A percentile compares a stretch with the other conserved stretches of the same genome.
Conservation (phyloP, 2,329 filamentous ascomycete genomes). For the Clonostachys solani region DNA sequence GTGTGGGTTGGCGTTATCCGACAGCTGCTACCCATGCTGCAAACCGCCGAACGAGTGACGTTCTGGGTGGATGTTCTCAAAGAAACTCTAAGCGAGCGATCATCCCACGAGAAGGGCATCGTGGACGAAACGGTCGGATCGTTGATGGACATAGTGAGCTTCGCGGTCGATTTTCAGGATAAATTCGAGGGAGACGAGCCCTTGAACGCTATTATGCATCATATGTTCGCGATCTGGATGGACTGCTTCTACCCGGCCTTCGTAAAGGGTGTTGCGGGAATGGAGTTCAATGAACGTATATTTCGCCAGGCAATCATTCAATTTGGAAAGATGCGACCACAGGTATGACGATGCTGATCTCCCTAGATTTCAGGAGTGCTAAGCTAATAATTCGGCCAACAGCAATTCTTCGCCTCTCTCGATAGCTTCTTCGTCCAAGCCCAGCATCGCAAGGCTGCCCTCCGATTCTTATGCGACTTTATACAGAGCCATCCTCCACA, state of each 20-base stretch:
- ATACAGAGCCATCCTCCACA: slow-evolving; percentile 76
- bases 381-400: slow-evolving; percentile 1
- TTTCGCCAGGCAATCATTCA: slow-evolving; percentile 47
- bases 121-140: slow-evolving; percentile 62
- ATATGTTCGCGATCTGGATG: slow-evolving; percentile 54
- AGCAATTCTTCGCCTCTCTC: slow-evolving; percentile 63
- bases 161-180: slow-evolving; percentile 54
- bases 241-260: slow-evolving; percentile 34
- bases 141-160: slow-evolving; percentile 58
- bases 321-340: slow-evolving; percentile 67
- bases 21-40: slow-evolving; percentile 59
- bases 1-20: slow-evolving; percentile 67
- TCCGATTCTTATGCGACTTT: slow-evolving; percentile 68
- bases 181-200: slow-evolving; percentile 26
- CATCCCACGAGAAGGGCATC: slow-evolving; percentile 58
- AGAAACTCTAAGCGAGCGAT: slow-evolving; percentile 29
- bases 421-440: slow-evolving; percentile 63
- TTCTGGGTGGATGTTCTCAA: slow-evolving; percentile 65
- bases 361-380: not conserved
- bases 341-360: slow-evolving; percentile 17
- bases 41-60: slow-evolving; percentile 56
- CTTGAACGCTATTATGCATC: slow-evolving; percentile 48
- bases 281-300: slow-evolving; percentile 43
- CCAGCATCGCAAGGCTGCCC: slow-evolving; percentile 57
- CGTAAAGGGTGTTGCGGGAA: slow-evolving; percentile 26